Conservation (phyloP, 257 asterid species). For the Salvia splendens region DNA sequence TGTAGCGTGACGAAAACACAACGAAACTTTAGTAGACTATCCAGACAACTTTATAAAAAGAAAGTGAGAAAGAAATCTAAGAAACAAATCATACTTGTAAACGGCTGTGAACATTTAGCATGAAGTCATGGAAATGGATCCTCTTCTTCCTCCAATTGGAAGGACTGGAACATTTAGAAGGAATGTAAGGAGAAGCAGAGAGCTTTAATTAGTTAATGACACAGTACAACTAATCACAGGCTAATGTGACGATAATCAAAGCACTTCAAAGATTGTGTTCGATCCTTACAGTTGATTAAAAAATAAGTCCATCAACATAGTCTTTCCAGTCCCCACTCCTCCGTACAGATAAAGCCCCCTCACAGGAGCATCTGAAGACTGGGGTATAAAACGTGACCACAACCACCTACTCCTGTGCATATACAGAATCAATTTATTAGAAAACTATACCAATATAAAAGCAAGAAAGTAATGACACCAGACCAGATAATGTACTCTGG, state of each 20-base stretch:
- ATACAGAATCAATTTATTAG: slow-evolving; percentile 14
- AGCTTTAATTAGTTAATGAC: no score
- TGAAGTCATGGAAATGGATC: slow-evolving; percentile 94
- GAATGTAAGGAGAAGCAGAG: slow-evolving; percentile 17
- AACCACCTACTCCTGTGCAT: slow-evolving; percentile 85
- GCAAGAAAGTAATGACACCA: background rate
- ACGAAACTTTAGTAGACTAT: slow-evolving; percentile 10
- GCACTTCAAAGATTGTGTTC: slow-evolving; percentile 21
- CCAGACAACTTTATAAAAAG: slow-evolving; percentile 9
- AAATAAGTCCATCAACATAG: slow-evolving; percentile 95
- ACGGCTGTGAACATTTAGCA: slow-evolving; percentile 90
- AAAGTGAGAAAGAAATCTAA: background rate
- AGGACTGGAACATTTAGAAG: slow-evolving; percentile 56
- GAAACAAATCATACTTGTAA: slow-evolving; percentile 59
- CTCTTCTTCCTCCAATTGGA: slow-evolving; percentile 87
- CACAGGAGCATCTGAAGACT: slow-evolving; percentile 66
- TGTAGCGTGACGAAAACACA: slow-evolving; percentile 14
- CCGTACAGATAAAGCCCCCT: slow-evolving; percentile 95
- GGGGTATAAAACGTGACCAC: slow-evolving; percentile 90
- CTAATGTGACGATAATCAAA: slow-evolving; percentile 24
- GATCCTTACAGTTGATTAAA: slow-evolving; percentile 69
- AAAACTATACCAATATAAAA: background rate
- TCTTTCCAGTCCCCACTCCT: slow-evolving; percentile 98
- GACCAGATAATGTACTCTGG: slow-evolving; percentile 6
- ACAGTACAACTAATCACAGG: slow-evolving; percentile 41